phyloP scores from a whole-genome alignment of 495 filamentous ascomycete species.

The Penicillium silybi region DNA sequence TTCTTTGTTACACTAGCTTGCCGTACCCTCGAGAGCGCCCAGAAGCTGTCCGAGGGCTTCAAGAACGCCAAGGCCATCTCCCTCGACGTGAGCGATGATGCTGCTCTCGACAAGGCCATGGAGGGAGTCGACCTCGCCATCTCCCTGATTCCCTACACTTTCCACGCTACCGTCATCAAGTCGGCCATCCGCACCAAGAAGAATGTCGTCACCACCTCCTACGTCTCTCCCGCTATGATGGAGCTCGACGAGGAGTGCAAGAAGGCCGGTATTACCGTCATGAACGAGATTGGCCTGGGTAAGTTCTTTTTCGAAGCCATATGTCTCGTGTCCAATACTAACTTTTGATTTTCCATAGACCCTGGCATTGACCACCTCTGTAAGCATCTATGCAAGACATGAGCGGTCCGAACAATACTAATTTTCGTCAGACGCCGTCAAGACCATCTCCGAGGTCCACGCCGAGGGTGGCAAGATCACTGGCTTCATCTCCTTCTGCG shows the following conservation, averaged over 20 bases:
- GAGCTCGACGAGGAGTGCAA: slow-evolving; percentile 81
- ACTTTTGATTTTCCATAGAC: not conserved
- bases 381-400: not conserved
- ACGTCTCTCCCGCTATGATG: slow-evolving; percentile 88
- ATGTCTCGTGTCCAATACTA: slow-evolving; percentile 19
- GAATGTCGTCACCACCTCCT: slow-evolving; percentile 94
- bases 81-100: slow-evolving; percentile 73
- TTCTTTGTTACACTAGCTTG: slow-evolving; percentile 55
- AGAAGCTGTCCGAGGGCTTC: slow-evolving; percentile 69
- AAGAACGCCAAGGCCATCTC: slow-evolving; percentile 68
- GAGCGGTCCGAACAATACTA: not conserved
- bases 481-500: slow-evolving; percentile 82
- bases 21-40: slow-evolving; percentile 72
- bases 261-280: slow-evolving; percentile 90
- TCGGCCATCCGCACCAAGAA: slow-evolving; percentile 90
- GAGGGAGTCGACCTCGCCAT: slow-evolving; percentile 76
- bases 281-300: slow-evolving; percentile 93
- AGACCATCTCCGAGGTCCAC: slow-evolving; percentile 80
- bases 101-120: slow-evolving; percentile 67
- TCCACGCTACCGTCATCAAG: slow-evolving; percentile 88
- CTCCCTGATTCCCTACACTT: slow-evolving; percentile 87
- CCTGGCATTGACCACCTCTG: slow-evolving; percentile 28
- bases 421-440: slow-evolving; percentile 74
- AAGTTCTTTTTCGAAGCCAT: slow-evolving; percentile 3
- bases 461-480: slow-evolving; percentile 79